A percentile compares a stretch with the other conserved stretches of the same genome.
These are phyloP conservation scores for Penicillium digitatum DNA, from an alignment of 2,329 filamentous ascomycete species.

Conservation along the genomic window DNA sequence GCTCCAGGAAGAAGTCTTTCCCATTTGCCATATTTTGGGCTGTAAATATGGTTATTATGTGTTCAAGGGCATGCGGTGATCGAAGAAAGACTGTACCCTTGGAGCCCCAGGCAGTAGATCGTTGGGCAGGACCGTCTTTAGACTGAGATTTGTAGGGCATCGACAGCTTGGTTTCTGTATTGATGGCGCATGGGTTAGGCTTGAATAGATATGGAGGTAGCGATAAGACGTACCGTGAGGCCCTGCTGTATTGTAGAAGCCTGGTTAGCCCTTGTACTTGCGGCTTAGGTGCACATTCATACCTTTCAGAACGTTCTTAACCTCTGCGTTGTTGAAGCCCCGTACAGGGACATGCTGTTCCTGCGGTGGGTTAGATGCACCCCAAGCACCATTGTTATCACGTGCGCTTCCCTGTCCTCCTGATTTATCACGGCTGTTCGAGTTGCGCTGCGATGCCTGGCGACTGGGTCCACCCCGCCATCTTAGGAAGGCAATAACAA, in stretches of 20 bases:
- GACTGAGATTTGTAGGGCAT: constrained; percentile 38
- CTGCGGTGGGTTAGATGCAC: constrained; percentile 25
- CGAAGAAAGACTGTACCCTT: constrained; percentile 38
- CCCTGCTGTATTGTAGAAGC: constrained; percentile 18
- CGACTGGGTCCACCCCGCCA: constrained; percentile 42
- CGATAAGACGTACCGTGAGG: constrained; percentile 27
- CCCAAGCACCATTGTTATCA: constrained; percentile 32
- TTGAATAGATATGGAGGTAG: background rate
- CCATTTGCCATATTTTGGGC: constrained; percentile 48
- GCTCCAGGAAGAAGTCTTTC: constrained; percentile 49
- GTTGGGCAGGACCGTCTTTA: constrained; percentile 36
- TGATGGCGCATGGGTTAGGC: constrained; percentile 9
- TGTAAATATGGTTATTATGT: constrained; percentile 17
- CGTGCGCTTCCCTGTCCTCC: constrained; percentile 33
- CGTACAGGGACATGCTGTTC: constrained; percentile 43
- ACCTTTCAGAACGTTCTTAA: constrained; percentile 42
- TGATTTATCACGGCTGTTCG: constrained; percentile 28
- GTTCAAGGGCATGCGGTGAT: constrained; percentile 9
- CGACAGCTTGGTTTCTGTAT: constrained; percentile 32
- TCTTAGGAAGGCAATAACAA: constrained; percentile 22
- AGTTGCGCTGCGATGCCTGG: constrained; percentile 37
- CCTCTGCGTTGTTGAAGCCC: constrained; percentile 44
- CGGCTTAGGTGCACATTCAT: constrained; percentile 6
- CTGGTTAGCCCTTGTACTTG: constrained; percentile 3
- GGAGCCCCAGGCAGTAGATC: constrained; percentile 42